Base-by-base conservation (phyloP, 139 green algal genomes). In the Desmodesmus armatus region DNA sequence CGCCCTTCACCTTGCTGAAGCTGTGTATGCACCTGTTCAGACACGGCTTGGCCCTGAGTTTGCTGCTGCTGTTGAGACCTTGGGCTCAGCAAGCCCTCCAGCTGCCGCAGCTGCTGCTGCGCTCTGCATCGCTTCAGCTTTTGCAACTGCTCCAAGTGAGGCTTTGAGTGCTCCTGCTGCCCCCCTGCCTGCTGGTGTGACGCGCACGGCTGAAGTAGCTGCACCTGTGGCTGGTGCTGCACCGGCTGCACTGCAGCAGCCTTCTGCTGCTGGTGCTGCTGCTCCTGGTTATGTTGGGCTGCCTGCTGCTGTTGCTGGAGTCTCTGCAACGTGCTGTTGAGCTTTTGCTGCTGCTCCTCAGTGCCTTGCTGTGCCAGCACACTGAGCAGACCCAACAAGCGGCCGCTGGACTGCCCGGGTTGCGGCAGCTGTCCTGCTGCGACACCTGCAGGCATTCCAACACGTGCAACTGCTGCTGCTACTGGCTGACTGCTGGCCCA, bases 371-470 rank as follows among this genome's bases (percentile, higher is more conserved):
- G 43, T 49, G 43, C 73, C 73, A 65, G 44, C 43, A 25, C n/a
- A n/a, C n/a, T n/a, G n/a, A n/a, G n/a, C n/a, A n/a, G n/a, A n/a
- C 73, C 43, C 13, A 25, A 65, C 6, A 49, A 80, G 13, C 0
- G 44, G 37, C 70, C 19, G 21, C 70, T 60, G 29, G 60, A 29
- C 33, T 60, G 40, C 33, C 65, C 55, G 49, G 83, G 31, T 65
- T 86, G 51, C 81, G 80, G 81, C 76, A 75, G 51, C 53, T 86
- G 51, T 86, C 35, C 51, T 86, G 69, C 69, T 86, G 51, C 81
- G 81, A 27, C 44, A 63, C 37, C 47, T 75, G 69, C 81, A n/a
- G n/a, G n/a, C n/a, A n/a, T n/a, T n/a, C 81, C 1, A 81, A 80
- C 69, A 80, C 80, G 29, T 71, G 62, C 62, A 35, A 23, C 62